A percentile compares a stretch with the other conserved stretches of the same genome.
Conservation (phyloP, 2,329 filamentous ascomycete species). For the Colletotrichum filicis region DNA sequence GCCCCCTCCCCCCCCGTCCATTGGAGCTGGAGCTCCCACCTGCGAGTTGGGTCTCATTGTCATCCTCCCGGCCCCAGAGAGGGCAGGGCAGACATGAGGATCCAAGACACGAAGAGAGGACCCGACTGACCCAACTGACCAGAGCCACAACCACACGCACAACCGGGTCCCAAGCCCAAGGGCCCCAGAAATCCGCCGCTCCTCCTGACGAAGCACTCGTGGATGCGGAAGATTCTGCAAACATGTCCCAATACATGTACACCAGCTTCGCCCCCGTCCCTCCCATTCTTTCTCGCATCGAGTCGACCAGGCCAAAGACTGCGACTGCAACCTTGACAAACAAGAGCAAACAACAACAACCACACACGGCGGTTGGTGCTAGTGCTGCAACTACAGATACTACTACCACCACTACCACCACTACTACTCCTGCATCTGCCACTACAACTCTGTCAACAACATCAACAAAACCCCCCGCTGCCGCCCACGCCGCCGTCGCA, state of each 20-base stretch:
- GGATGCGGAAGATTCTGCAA: conserved; percentile 28
- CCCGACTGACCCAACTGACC: conserved; percentile 13
- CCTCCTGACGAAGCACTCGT: conserved; percentile 2
- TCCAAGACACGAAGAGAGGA: conserved; percentile 21
- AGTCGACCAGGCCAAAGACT: conserved; percentile 21
- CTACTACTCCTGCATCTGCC: not conserved
- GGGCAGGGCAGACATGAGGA: conserved; percentile 13
- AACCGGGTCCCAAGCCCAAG: conserved; percentile 3
- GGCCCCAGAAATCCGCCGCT: conserved; percentile 6
- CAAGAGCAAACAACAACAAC: not conserved
- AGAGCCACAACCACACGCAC: conserved; percentile 1
- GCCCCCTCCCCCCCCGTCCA: not conserved
- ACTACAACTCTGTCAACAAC: not conserved
- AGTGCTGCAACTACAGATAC: not conserved
- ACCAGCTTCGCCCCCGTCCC: conserved; percentile 35
- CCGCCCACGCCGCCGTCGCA: conserved; percentile 39
- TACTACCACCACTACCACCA: not conserved
- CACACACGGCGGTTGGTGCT: not conserved
- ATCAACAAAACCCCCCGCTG: conserved; percentile 38
- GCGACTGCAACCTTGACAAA: not conserved
- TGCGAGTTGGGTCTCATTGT: conserved; percentile 25
- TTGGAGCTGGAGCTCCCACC: conserved; percentile 22
- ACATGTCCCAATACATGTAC: conserved; percentile 37
- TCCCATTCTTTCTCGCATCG: conserved; percentile 30
- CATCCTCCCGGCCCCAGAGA: conserved; percentile 30